These are phyloP conservation scores for Picochlorum costavermella DNA, from an alignment of 139 green algal genomes.

Conservation along the genomic window DNA sequence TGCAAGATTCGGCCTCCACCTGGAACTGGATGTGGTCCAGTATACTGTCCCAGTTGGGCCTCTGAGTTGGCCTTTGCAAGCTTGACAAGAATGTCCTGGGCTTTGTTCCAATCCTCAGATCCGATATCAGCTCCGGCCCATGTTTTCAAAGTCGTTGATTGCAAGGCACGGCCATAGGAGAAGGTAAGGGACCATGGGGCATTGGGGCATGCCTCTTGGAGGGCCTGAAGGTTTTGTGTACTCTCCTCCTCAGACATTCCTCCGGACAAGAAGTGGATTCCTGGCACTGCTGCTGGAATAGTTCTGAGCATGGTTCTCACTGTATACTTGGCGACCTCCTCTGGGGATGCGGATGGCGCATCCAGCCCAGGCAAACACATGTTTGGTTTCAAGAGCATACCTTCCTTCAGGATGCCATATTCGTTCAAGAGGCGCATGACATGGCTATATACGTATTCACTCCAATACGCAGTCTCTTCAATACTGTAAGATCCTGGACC, in stretches of 20 bases:
- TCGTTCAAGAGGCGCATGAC: conserved; percentile 82
- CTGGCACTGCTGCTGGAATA: conserved; percentile 57
- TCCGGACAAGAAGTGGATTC: conserved; percentile 40
- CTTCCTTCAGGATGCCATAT: conserved; percentile 80
- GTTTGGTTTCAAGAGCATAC: conserved; percentile 92
- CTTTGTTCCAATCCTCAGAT: conserved; percentile 40
- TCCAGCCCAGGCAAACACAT: conserved; percentile 73
- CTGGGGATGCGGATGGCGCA: conserved; percentile 34
- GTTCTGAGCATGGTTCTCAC: conserved; percentile 64
- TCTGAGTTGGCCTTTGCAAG: conserved; percentile 66
- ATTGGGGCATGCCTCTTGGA: conserved; percentile 53
- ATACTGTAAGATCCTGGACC: conserved; percentile 71
- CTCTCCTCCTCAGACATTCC: conserved; percentile 77
- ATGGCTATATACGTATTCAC: conserved; percentile 39
- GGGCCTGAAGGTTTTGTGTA: conserved; percentile 76
- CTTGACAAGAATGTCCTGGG: conserved; percentile 54
- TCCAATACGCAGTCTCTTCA: conserved; percentile 75
- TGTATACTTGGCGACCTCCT: conserved; percentile 71
- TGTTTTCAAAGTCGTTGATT: conserved; percentile 42
- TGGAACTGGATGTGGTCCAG: conserved; percentile 57
- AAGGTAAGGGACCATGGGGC: conserved; percentile 89
- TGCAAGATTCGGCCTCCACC: conserved; percentile 64
- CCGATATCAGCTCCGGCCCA: conserved; percentile 45
- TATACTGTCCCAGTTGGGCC: conserved; percentile 60
- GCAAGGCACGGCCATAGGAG: conserved; percentile 78